A percentile compares a stretch with the other conserved stretches of the same genome.
Conservation (phyloP, 1,284 basidiomycete genomes). For the Moesziomyces sp. region DNA sequence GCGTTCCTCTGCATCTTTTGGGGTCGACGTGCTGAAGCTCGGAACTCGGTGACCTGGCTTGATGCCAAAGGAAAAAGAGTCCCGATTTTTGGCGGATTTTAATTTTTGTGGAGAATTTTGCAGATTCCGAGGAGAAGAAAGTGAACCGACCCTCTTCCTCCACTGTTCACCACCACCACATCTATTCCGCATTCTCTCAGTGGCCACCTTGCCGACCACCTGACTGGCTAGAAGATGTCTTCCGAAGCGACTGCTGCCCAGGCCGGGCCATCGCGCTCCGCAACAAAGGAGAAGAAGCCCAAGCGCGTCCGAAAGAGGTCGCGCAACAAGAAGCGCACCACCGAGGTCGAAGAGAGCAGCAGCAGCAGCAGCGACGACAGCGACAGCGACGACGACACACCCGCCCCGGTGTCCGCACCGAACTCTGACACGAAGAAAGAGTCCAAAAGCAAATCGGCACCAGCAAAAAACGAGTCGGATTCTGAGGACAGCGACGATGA, state of each 20-base stretch:
- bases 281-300: constrained; percentile 23
- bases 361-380: constrained; percentile 23
- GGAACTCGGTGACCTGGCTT: constrained; percentile 19
- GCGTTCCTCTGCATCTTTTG: neutral
- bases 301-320: constrained; percentile 32
- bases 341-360: constrained; percentile 30
- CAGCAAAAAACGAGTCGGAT: constrained; percentile 6
- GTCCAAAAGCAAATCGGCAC: neutral
- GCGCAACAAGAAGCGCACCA: constrained; percentile 43
- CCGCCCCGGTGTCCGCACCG: constrained; percentile 8
- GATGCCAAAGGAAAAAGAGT: no score
- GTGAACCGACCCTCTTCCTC: neutral
- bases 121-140: neutral
- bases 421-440: neutral
- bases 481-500: constrained; percentile 13
- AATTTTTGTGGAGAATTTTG: constrained; percentile 21
- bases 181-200: neutral
- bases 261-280: constrained; percentile 20
- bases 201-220: neutral
- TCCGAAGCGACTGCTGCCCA: constrained; percentile 2
- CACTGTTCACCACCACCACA: neutral
- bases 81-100: neutral
- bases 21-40: constrained; percentile 4
- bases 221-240: constrained; percentile 1
- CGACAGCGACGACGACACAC: constrained; percentile 21